Conservation (phyloP, 306 rosid species). For the Quercus wislizeni region DNA sequence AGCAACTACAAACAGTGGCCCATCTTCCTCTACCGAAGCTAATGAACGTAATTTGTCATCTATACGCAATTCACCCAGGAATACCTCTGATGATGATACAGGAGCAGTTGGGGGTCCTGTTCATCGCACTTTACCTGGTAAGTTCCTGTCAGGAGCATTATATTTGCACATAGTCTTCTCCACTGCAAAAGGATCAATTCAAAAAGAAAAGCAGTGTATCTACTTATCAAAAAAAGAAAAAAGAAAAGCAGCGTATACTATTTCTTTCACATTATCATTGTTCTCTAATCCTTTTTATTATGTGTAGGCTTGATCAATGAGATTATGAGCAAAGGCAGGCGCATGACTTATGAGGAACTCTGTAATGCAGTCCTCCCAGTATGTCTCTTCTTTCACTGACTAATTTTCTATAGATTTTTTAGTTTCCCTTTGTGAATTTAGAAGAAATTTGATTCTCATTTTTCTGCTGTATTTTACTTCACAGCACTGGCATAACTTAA, state of each 20-base stretch:
- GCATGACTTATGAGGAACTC: constrained; percentile 90
- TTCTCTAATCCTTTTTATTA: constrained; percentile 29
- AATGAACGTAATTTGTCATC: constrained; percentile 62
- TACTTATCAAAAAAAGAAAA: not conserved
- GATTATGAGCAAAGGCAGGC: constrained; percentile 92
- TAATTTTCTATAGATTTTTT: constrained; percentile 10
- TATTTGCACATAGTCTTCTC: not conserved
- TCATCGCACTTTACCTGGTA: constrained; percentile 96
- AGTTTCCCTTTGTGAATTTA: not conserved
- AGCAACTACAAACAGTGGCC: constrained; percentile 61
- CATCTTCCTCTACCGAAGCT: constrained; percentile 64
- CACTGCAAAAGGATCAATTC: not conserved
- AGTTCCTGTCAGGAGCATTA: constrained; percentile 23
- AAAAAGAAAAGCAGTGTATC: not conserved
- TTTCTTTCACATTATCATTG: not conserved
- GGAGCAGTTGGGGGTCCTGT: constrained; percentile 71
- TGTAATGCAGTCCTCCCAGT: constrained; percentile 94
- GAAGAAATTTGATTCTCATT: constrained; percentile 9
- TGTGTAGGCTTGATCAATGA: constrained; percentile 83
- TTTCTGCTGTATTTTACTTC: constrained; percentile 24
- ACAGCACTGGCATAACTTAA: constrained; percentile 96
- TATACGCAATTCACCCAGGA: constrained; percentile 63
- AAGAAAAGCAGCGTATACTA: not conserved
- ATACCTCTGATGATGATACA: constrained; percentile 77
- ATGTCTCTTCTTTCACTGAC: constrained; percentile 29